Evolutionary conservation across 2,329 filamentous ascomycete genomes (phyloP).

Genomic region (Fusarium siculi): DNA sequence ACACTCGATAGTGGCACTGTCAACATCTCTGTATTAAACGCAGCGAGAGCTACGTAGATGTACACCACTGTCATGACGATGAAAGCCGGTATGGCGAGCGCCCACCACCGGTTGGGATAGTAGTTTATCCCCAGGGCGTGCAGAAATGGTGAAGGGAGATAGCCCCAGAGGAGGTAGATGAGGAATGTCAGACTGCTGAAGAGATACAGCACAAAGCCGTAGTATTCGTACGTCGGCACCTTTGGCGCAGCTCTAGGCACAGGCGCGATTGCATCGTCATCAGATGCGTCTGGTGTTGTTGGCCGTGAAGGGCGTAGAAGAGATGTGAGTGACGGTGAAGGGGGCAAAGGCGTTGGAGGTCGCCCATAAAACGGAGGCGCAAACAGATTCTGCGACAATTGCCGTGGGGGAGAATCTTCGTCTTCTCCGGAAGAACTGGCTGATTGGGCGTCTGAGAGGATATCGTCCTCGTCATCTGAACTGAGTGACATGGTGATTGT

Average conservation of each 20-base stretch:
- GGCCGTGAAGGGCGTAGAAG: constrained; percentile 91
- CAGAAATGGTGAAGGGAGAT: constrained; percentile 89
- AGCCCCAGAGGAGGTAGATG: constrained; percentile 82
- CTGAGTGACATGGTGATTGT: constrained; percentile 46
- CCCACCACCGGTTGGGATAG: constrained; percentile 98
- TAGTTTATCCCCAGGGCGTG: constrained; percentile 95
- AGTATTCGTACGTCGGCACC: constrained; percentile 99
- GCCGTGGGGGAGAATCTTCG: constrained; percentile 54
- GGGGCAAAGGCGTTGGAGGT: constrained; percentile 93
- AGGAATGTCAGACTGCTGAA: constrained; percentile 85
- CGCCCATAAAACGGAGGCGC: constrained; percentile 95
- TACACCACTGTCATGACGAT: constrained; percentile 89
- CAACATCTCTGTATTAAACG: constrained; percentile 89
- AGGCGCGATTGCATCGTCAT: constrained; percentile 86
- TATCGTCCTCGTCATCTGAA: constrained; percentile 52
- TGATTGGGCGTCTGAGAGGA: constrained; percentile 49
- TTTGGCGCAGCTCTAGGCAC: constrained; percentile 89
- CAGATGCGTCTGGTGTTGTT: constrained; percentile 90
- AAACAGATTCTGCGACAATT: constrained; percentile 65
- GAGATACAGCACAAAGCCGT: constrained; percentile 96
- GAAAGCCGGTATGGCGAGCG: constrained; percentile 89
- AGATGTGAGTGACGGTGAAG: constrained; percentile 91
- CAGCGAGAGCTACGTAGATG: constrained; percentile 91
- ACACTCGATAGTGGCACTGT: constrained; percentile 82
- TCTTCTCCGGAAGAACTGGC: constrained; percentile 47